Evolutionary conservation across 495 filamentous ascomycete species (phyloP).

Genomic region (Aspergillus mulundensis): DNA sequence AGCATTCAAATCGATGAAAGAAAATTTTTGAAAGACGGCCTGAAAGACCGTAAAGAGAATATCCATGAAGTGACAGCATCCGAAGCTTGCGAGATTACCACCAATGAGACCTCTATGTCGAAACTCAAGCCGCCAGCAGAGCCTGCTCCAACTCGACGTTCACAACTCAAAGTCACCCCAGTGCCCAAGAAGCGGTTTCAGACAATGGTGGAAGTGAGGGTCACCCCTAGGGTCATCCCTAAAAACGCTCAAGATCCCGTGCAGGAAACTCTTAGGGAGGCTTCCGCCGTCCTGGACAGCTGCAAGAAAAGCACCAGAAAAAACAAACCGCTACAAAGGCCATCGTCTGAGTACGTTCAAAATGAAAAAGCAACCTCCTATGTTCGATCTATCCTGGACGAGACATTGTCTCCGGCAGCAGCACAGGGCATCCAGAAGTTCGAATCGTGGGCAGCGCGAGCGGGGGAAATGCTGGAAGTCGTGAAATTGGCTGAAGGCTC

Average conservation of each 20-base stretch:
- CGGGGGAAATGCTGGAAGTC: constrained; percentile 39
- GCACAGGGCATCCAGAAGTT: constrained; percentile 42
- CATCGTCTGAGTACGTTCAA: constrained; percentile 36
- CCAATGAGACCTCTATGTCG: neutral
- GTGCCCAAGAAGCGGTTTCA: constrained; percentile 15
- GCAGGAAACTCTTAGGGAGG: constrained; percentile 3
- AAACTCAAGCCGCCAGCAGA: neutral
- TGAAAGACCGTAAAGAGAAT: neutral
- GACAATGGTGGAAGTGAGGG: constrained; percentile 34
- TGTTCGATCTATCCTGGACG: constrained; percentile 35
- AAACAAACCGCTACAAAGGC: constrained; percentile 18
- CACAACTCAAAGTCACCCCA: constrained; percentile 2
- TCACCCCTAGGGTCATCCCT: constrained; percentile 10
- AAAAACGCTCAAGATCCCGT: neutral
- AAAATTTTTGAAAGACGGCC: neutral
- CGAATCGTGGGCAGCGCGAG: constrained; percentile 38
- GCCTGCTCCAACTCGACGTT: constrained; percentile 1
- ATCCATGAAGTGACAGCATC: neutral
- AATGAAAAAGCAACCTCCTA: constrained; percentile 37
- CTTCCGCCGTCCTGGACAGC: neutral
- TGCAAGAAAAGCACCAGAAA: constrained; percentile 16
- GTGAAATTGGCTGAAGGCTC: constrained; percentile 50
- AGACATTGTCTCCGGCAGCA: constrained; percentile 34
- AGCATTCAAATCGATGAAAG: constrained; percentile 29
- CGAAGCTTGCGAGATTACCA: neutral